phyloP scores from a whole-genome alignment of 495 filamentous ascomycete species.

The Trichoderma parareesei region DNA sequence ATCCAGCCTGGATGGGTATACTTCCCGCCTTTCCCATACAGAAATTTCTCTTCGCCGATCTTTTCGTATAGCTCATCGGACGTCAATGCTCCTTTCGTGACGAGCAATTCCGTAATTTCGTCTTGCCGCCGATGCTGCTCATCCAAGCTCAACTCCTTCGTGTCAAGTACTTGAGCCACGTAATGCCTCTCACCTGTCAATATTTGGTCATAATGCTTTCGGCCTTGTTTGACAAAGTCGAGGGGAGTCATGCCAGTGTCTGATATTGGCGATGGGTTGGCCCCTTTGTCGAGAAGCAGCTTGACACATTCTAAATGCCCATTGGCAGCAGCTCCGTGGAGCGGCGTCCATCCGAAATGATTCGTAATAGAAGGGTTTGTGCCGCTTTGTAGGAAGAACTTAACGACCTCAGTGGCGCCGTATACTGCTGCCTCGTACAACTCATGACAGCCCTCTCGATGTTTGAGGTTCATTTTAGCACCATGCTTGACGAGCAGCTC shows the following conservation, averaged over 20 bases:
- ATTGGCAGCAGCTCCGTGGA: neutral
- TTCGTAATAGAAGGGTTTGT: neutral
- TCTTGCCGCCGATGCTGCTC: neutral
- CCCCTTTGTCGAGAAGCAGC: neutral
- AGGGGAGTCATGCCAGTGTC: neutral
- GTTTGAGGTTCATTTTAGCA: neutral
- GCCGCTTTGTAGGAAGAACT: neutral
- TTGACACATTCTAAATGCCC: constrained; percentile 3
- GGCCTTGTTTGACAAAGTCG: neutral
- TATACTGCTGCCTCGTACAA: neutral
- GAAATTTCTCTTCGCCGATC: neutral
- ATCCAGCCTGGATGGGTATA: neutral
- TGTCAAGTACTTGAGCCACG: neutral
- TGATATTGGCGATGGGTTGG: neutral
- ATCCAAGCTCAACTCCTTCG: neutral
- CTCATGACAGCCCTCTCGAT: neutral
- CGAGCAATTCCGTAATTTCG: neutral
- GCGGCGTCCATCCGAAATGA: neutral
- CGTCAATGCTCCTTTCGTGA: neutral
- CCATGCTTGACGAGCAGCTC: neutral
- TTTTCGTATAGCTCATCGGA: neutral
- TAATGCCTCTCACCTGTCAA: neutral
- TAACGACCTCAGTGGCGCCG: neutral
- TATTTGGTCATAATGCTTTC: neutral
- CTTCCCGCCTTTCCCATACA: neutral